Conservation (phyloP, 805 yeast genomes). For the Cyberlindnera misumaiensis region DNA sequence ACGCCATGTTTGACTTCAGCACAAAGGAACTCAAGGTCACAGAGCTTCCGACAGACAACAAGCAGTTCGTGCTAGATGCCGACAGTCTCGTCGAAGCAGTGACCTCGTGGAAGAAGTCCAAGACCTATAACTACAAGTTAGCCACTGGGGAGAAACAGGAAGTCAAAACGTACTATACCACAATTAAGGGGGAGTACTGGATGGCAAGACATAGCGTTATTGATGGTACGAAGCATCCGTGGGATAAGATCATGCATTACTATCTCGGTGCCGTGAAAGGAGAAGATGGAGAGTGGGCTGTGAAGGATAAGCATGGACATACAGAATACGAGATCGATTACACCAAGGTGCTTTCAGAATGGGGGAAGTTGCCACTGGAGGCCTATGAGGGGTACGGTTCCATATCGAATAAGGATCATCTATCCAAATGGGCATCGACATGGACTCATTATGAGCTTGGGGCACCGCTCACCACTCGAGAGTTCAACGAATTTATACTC, state of each 20-base stretch:
- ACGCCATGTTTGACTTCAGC: conserved; percentile 13
- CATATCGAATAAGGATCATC: conserved; percentile 3
- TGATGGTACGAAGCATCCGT: conserved; percentile 16
- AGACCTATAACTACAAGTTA: conserved; percentile 24
- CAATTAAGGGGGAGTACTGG: conserved; percentile 27
- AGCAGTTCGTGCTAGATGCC: conserved; percentile 18
- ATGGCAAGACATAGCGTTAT: conserved; percentile 26
- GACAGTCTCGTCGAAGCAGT: conserved; percentile 21
- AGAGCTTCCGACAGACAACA: conserved; percentile 13
- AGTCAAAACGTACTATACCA: conserved; percentile 27
- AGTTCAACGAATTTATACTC: conserved; percentile 30
- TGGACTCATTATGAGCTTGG: conserved; percentile 32
- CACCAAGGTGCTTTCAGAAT: conserved; percentile 26
- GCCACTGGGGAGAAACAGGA: conserved; percentile 20
- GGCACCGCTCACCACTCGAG: conserved; percentile 29
- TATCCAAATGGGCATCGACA: conserved; percentile 24
- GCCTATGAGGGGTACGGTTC: conserved; percentile 12
- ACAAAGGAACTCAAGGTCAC: conserved; percentile 10
- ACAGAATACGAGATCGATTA: conserved; percentile 28
- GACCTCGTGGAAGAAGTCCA: conserved; percentile 26
- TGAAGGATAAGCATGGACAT: conserved; percentile 24
- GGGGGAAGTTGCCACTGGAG: conserved; percentile 20
- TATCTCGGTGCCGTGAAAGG: conserved; percentile 24
- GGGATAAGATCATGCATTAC: conserved; percentile 22
- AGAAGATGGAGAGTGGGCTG: conserved; percentile 3